Evolutionary conservation across 306 rosid species (phyloP).

Genomic region (Malus asiatica): DNA sequence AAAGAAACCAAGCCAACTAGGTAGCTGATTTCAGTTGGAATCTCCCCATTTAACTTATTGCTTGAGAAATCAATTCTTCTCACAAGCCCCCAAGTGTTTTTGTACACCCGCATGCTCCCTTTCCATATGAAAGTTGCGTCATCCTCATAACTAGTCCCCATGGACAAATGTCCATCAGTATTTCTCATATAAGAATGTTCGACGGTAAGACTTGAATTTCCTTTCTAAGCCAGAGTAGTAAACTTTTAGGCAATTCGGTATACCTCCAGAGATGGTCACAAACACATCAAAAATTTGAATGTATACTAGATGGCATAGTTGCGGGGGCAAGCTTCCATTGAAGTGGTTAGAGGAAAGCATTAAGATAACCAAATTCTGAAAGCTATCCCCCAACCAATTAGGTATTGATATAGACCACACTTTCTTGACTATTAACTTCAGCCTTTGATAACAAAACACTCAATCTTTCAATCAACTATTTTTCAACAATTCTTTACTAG

Average conservation of each 20-base stretch:
- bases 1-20: constrained; percentile 10
- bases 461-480: no score
- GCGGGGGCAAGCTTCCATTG: neutral
- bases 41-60: neutral
- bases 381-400: neutral
- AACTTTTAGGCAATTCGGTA: neutral
- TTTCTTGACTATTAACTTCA: no score
- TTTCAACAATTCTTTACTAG: no score
- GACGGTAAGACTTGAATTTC: neutral
- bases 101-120: neutral
- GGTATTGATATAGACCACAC: neutral
- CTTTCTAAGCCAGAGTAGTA: neutral
- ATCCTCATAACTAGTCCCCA: no score
- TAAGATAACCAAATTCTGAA: neutral
- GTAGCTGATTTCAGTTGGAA: neutral
- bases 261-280: neutral
- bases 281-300: constrained; percentile 14
- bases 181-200: no score
- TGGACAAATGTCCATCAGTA: no score
- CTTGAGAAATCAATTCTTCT: constrained; percentile 9
- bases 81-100: neutral
- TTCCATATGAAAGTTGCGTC: neutral
- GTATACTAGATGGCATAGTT: neutral
- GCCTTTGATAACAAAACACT: no score
- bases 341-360: neutral